Evolutionary conservation across 108 stramenopile species (phyloP), one percentile per base, ranked within the genome.

Genomic region (Asterionellopsis glacialis): DNA sequence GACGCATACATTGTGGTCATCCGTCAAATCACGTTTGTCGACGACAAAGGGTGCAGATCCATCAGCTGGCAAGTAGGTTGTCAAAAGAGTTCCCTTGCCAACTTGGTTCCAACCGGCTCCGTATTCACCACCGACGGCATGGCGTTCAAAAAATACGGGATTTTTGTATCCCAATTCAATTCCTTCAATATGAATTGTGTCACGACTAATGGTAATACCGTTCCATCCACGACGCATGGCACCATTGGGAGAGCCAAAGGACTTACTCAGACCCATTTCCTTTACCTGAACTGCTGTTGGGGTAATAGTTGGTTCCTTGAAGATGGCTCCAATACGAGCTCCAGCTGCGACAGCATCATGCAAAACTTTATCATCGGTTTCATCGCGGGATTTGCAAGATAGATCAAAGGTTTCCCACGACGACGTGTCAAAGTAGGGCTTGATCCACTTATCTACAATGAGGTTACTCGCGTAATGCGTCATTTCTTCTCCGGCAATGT

Each of bases 141-240:
- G 97, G 26, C 97, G 75, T 69, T 98, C 97, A 65, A 98, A 98
- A 49, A 96, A 80, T 15, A 98, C 97, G 27, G 88, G 94, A 51
- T 85, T 80, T 80, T 98, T 93, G 81, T 94, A 98, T 13, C 97
- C 97, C 49, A 98, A 71, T 71, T 96, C 90, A 57, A 98, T 91
- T 26, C 95, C 97, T 40, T 95, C 91, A 79, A 98, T 98, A 63
- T 96, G 95, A 73, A 98, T 98, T n/a, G 97, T 98, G 80, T 98
- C 97, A 51, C 97, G 77, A 45, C 73, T 76, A 56, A 98, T 98
- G 51, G 97, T 96, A 49, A 98, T 95, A 23, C 97, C 97, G 65
- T 98, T 95, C 97, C 97, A 98, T 63, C 97, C 97, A 25, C 79
- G 54, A 15, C 97, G 76, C 97, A 98, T 98, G 66, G 94, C 94